Conservation (phyloP, 2,329 filamentous ascomycete species). For the Cladosporium halotolerans region DNA sequence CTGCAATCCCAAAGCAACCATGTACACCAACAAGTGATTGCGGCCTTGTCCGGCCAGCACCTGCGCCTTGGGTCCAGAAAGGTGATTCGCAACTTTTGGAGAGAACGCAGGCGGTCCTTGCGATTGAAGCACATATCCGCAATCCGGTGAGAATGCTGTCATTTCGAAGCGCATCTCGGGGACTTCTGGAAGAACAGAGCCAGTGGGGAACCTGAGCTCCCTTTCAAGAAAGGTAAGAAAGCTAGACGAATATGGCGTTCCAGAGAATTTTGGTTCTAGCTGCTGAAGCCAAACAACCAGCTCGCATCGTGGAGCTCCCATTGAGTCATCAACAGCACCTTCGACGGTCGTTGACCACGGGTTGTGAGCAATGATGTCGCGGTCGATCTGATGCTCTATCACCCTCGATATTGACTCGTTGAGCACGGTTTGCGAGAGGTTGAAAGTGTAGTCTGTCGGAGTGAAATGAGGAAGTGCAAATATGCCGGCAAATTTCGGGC, state of each 20-base stretch:
- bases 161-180: slow-evolving; percentile 54
- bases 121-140: slow-evolving; percentile 58
- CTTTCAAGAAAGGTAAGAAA: slow-evolving; percentile 49
- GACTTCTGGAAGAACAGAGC: slow-evolving; percentile 46
- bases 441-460: slow-evolving; percentile 50
- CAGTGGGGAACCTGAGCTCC: slow-evolving; percentile 55
- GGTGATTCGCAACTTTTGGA: slow-evolving; percentile 46
- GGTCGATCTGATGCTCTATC: slow-evolving; percentile 59
- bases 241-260: slow-evolving; percentile 18
- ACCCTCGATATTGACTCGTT: slow-evolving; percentile 65
- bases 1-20: slow-evolving; percentile 45
- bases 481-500: slow-evolving; percentile 85
- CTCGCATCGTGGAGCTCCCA: slow-evolving; percentile 72
- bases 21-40: slow-evolving; percentile 49
- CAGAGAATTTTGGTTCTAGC: slow-evolving; percentile 22
- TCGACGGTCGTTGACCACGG: slow-evolving; percentile 68
- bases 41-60: slow-evolving; percentile 42
- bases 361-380: slow-evolving; percentile 49
- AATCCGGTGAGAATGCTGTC: slow-evolving; percentile 59
- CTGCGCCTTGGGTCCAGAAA: slow-evolving; percentile 53
- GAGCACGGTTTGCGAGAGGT: slow-evolving; percentile 49
- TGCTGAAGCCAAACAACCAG: slow-evolving; percentile 81
- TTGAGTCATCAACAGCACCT: slow-evolving; percentile 48
- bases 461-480: slow-evolving; percentile 82
- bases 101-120: slow-evolving; percentile 52